A percentile compares a stretch with the other conserved stretches of the same genome.
Conservation (phyloP, 768 basidiomycete species). For the Plicaturopsis crispa region DNA sequence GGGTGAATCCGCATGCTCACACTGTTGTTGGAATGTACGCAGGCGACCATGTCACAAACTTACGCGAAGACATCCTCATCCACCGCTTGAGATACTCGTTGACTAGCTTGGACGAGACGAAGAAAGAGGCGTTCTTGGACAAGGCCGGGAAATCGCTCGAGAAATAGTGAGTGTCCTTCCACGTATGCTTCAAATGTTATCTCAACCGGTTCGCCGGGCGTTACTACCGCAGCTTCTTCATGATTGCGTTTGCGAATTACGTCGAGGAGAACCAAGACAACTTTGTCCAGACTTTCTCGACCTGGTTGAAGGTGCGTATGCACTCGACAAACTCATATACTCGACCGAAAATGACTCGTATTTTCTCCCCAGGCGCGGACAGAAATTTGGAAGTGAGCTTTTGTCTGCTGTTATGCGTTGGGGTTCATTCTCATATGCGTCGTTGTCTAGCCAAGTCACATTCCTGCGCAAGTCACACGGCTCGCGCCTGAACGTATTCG, state of each 20-base stretch:
- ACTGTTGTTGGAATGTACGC: too few species aligned
- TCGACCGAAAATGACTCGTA: background rate
- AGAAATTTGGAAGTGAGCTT: slow-evolving; percentile 89
- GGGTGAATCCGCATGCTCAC: too few species aligned
- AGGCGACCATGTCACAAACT: slow-evolving; percentile 90
- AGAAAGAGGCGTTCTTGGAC: slow-evolving; percentile 42
- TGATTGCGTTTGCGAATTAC: slow-evolving; percentile 89
- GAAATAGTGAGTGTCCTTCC: slow-evolving; percentile 63
- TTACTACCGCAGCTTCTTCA: slow-evolving; percentile 89
- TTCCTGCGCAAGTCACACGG: slow-evolving; percentile 79
- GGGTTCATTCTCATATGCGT: slow-evolving; percentile 2
- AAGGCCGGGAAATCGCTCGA: slow-evolving; percentile 74
- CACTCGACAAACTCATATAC: background rate
- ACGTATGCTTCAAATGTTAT: background rate
- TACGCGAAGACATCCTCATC: slow-evolving; percentile 83
- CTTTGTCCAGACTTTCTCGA: slow-evolving; percentile 65
- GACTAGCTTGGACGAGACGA: slow-evolving; percentile 56
- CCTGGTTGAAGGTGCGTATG: slow-evolving; percentile 71
- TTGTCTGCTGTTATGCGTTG: background rate
- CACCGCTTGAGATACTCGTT: slow-evolving; percentile 83
- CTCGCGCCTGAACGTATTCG: slow-evolving; percentile 82
- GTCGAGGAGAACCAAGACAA: slow-evolving; percentile 59
- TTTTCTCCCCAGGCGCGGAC: slow-evolving; percentile 49
- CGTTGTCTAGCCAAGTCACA: slow-evolving; percentile 61
- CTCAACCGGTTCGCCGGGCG: background rate